phyloP scores from a whole-genome alignment of 2,329 filamentous ascomycete genomes.

The Epichloe bromicola region DNA sequence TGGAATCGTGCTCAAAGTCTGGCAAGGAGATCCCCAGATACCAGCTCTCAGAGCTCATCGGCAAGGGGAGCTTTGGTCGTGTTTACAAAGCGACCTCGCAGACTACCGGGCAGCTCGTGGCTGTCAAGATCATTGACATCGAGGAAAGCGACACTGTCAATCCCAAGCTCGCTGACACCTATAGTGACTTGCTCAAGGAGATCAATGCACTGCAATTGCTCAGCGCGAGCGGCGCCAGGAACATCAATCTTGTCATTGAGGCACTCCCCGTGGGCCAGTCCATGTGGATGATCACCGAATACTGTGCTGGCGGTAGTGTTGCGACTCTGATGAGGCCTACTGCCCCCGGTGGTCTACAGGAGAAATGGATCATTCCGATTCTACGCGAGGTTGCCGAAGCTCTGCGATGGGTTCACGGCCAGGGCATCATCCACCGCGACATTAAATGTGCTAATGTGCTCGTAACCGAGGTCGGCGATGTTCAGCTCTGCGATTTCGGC shows the following conservation, averaged over 20 bases:
- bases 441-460: slow-evolving; percentile 71
- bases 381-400: slow-evolving; percentile 53
- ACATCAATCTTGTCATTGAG: slow-evolving; percentile 72
- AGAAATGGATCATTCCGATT: slow-evolving; percentile 58
- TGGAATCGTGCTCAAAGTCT: slow-evolving; percentile 46
- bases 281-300: slow-evolving; percentile 82
- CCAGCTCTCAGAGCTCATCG: slow-evolving; percentile 58
- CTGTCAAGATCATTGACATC: slow-evolving; percentile 74
- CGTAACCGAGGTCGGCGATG: slow-evolving; percentile 60
- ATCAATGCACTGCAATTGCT: slow-evolving; percentile 58
- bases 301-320: slow-evolving; percentile 74
- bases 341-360: slow-evolving; percentile 49
- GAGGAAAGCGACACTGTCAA: slow-evolving; percentile 61
- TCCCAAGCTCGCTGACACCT: slow-evolving; percentile 52
- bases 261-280: slow-evolving; percentile 64
- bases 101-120: slow-evolving; percentile 43
- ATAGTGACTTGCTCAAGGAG: slow-evolving; percentile 57
- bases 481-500: slow-evolving; percentile 77
- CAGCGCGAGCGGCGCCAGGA: slow-evolving; percentile 59
- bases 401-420: slow-evolving; percentile 53
- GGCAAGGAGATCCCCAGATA: slow-evolving; percentile 52
- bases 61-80: slow-evolving; percentile 58
- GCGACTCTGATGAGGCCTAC: slow-evolving; percentile 60
- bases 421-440: slow-evolving; percentile 58
- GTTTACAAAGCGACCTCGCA: slow-evolving; percentile 52